Base-by-base conservation (phyloP, 2,329 filamentous ascomycete species). In the Rutstroemia sp. region DNA sequence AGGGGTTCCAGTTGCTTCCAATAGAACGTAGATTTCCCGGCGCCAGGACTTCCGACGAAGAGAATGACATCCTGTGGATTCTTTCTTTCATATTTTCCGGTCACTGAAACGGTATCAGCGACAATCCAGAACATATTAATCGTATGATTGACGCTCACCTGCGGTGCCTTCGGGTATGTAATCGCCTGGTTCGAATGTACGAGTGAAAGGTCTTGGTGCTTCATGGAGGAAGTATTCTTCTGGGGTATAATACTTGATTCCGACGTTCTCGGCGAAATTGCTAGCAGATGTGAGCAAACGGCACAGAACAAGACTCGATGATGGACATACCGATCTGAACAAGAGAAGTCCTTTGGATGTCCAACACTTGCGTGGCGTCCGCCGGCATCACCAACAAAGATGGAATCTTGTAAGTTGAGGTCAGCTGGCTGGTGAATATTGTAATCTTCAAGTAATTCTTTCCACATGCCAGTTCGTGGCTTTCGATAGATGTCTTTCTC, bases 11-110 rank as follows among this genome's bases (percentile, higher is more conserved):
- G 75, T 61, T 88, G 75, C 60, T 80, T 84, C 83, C 86, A 89
- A 73, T 87, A 96, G 67, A 94, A 96, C 0, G 90, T 92, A 41
- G 89, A 95, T 72, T 99, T 97, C 17, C 94, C 94, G 8, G 90
- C 84, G 1, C 89, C 92, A 0, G 94, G 94, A 48, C 88, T 89
- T 1, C 94, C 94, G 67, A 89, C 92, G 69, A 95, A 89, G 7
- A 97, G 72, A 23, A 97, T 81, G 14, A 97, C 75, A 55, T 96
- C 92, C 61, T 83, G 71, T 5, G 80, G 70, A 65, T 86, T 82
- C 51, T 76, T 79, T 72, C 85, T 89, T 48, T 79, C 75, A 8
- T 64, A 67, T 0, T 61, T 49, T 17, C 59, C 48, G 37, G 48
- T 42, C 48, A 45, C 59, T 61, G 62, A 65, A 45, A 61, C 14